Evolutionary conservation across 2,329 filamentous ascomycete species (phyloP), one percentile per base, ranked within the genome.

Genomic region (Thelonectria blattea): DNA sequence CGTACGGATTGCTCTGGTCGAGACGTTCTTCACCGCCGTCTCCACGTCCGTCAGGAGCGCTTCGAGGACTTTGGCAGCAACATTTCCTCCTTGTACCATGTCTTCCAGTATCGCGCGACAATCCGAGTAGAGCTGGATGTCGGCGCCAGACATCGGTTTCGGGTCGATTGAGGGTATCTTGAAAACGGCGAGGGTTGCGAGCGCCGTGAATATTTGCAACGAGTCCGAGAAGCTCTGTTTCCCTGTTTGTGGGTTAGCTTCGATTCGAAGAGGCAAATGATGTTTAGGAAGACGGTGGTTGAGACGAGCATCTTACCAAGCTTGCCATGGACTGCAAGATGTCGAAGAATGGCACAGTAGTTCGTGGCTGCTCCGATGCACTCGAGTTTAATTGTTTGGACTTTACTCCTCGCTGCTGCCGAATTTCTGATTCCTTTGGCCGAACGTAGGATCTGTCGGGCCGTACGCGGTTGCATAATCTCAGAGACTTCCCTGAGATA

Each of bases 141-240:
- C 59, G 12, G 30, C 30, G 17, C 53, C 55, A 4, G 59, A 47
- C 9, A 27, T 39, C 15, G 41, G 20, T 12, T 22, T 47, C 1
- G 43, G n/a, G 9, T 58, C 46, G 30, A 58, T 51, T 24, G 43
- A 42, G 1, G 50, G 30, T n/a, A 61, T 54, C 27, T 54, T 46
- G 17, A 55, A 61, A 22, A 61, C 48, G 1, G 59, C 58, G 9
- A 61, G 18, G 18, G 58, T 58, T 10, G 55, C 55, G 2, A 61
- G 12, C 30, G 48, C 47, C 2, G 59, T 58, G 14, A 61, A 61
- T 22, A 53, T 49, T n/a, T 61, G 59, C 14, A 61, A 43, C 5
- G 59, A 58, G 17, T 61, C 59, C 49, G 49, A 58, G 41, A 58
- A 61, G 24, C 59, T 50, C 18, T 54, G 58, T n/a, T 54, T 61